A percentile compares a stretch with the other conserved stretches of the same genome.
Evolutionary conservation across 2,329 filamentous ascomycete genomes (phyloP).

Genomic region (Fusarium anthophilum): DNA sequence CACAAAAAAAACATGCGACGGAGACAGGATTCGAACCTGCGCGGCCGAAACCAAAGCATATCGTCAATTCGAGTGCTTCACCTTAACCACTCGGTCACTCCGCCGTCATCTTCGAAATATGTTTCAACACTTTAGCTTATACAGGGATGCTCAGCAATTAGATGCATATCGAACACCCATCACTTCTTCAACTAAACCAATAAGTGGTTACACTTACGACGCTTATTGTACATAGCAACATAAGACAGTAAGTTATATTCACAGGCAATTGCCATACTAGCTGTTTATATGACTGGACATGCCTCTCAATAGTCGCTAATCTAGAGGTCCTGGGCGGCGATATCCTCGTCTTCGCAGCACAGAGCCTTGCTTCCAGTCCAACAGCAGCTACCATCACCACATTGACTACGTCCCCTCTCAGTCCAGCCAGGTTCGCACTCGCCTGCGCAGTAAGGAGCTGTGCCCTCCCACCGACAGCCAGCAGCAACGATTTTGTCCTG

Average conservation of each 20-base stretch:
- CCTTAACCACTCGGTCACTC: conserved; percentile 1
- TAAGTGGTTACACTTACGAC: neutral
- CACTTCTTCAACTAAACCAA: neutral
- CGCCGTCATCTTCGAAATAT: neutral
- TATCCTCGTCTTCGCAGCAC: neutral
- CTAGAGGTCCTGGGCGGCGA: rapidly evolving
- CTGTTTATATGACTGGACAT: rapidly evolving
- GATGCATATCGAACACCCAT: too few relatives aligned
- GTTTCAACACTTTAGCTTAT: rapidly evolving
- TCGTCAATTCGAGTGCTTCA: neutral
- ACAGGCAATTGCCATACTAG: rapidly evolving
- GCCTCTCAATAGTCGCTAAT: neutral
- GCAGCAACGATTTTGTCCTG: neutral
- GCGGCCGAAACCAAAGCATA: conserved; percentile 1
- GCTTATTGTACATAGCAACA: rapidly evolving
- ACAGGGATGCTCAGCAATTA: rapidly evolving
- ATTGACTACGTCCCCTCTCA: neutral
- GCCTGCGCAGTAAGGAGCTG: neutral
- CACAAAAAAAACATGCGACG: neutral
- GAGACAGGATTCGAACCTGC: conserved; percentile 1
- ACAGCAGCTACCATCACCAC: neutral
- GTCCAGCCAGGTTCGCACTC: rapidly evolving
- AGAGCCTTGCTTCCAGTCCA: neutral
- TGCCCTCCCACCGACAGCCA: neutral
- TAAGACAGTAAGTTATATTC: rapidly evolving